These are phyloP conservation scores for Hymenoscyphus linearis DNA, from an alignment of 2,329 filamentous ascomycete species.

Conservation along the genomic window DNA sequence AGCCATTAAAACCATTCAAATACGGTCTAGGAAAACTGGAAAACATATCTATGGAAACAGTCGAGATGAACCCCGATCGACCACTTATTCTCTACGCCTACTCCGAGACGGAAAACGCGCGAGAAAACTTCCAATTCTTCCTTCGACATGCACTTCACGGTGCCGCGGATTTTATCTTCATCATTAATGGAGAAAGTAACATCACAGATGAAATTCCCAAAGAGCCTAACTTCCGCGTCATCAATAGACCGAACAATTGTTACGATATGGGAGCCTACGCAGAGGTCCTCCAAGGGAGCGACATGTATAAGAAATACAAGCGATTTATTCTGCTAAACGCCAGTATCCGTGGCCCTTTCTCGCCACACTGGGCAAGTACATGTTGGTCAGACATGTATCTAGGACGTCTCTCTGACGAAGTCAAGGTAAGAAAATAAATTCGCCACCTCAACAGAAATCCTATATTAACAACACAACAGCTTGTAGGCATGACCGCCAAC, in stretches of 20 bases:
- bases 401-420: constrained; percentile 13
- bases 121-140: constrained; percentile 24
- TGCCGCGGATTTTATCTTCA: constrained; percentile 24
- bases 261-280: constrained; percentile 22
- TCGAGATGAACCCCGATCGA: neutral
- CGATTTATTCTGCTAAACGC: constrained; percentile 24
- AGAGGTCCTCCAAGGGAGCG: constrained; percentile 16
- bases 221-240: constrained; percentile 15
- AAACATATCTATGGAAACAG: neutral
- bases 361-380: constrained; percentile 16
- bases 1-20: neutral
- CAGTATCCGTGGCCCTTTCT: constrained; percentile 23
- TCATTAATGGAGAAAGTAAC: constrained; percentile 21
- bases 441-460: too few relatives aligned
- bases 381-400: constrained; percentile 25
- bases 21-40: neutral
- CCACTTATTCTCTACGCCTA: constrained; percentile 20
- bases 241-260: constrained; percentile 21
- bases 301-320: constrained; percentile 21
- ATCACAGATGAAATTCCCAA: constrained; percentile 11
- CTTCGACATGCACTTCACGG: constrained; percentile 20
- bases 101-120: constrained; percentile 12
- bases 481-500: constrained; percentile 19
- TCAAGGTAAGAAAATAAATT: constrained; percentile 19
- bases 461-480: constrained; percentile 1